Conservation (phyloP, 2,329 filamentous ascomycete species). For the Ascocoryne sarcoides region DNA sequence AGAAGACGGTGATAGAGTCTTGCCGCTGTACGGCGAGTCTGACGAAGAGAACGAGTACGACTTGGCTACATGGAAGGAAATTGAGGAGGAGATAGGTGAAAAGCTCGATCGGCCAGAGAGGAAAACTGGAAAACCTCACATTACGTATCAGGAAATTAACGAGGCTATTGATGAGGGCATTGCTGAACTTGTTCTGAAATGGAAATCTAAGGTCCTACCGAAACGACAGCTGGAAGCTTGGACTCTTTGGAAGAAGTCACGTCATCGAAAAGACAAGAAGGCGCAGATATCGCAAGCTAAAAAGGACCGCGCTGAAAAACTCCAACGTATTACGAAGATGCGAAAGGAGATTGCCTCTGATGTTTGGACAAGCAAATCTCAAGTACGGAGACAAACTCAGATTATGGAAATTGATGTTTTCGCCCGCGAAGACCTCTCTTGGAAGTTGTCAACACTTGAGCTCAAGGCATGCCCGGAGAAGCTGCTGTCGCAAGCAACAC, state of each 20-base stretch:
- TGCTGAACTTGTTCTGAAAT: conserved; percentile 40
- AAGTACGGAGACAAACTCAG: conserved; percentile 47
- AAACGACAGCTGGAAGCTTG: conserved; percentile 48
- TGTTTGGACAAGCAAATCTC: conserved; percentile 42
- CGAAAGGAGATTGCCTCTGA: conserved; percentile 42
- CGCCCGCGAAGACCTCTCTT: conserved; percentile 45
- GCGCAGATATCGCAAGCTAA: conserved; percentile 37
- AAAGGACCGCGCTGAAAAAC: conserved; percentile 34
- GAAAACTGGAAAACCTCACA: conserved; percentile 17
- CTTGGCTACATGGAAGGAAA: conserved; percentile 50
- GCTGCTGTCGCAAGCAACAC: conserved; percentile 2
- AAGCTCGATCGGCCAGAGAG: conserved; percentile 1
- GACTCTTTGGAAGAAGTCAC: conserved; percentile 51
- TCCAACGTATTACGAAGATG: conserved; percentile 45
- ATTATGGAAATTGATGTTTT: conserved; percentile 57
- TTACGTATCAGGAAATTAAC: conserved; percentile 40
- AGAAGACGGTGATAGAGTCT: conserved; percentile 33
- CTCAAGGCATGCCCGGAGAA: conserved; percentile 35
- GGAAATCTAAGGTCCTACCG: conserved; percentile 50
- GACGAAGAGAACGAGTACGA: conserved; percentile 44
- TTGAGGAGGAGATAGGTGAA: conserved; percentile 32
- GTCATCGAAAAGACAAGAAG: conserved; percentile 31
- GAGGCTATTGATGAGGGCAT: conserved; percentile 46
- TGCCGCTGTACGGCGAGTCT: conserved; percentile 49
- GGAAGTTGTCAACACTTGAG: conserved; percentile 40